Evolutionary conservation across 208 protist species (phyloP).

Genomic region (Wallacemonas sp.): DNA sequence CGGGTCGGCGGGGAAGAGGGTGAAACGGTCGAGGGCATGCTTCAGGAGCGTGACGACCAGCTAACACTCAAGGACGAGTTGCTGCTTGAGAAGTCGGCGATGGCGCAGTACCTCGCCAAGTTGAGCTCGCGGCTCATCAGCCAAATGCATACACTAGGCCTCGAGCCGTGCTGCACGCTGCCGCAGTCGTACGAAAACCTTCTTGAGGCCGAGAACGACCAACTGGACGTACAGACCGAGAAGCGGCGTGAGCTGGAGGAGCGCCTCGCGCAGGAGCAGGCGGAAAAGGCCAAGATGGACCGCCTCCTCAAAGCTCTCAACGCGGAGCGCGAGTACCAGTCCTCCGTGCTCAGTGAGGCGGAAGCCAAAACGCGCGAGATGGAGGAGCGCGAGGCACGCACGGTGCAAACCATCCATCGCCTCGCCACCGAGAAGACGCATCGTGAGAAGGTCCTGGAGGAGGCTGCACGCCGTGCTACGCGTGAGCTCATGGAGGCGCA

Average conservation of each 20-base stretch:
- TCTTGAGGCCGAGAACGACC: constrained; percentile 43
- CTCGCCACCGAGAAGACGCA: constrained; percentile 45
- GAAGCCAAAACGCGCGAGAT: constrained; percentile 53
- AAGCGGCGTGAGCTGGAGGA: constrained; percentile 66
- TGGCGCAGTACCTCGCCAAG: constrained; percentile 74
- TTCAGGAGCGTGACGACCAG: constrained; percentile 67
- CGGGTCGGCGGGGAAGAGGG: constrained; percentile 1
- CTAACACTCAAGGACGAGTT: constrained; percentile 76
- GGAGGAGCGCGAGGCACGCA: constrained; percentile 44
- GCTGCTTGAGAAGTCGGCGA: constrained; percentile 72
- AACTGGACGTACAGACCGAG: constrained; percentile 46
- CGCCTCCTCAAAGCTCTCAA: constrained; percentile 60
- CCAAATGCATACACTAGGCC: constrained; percentile 64
- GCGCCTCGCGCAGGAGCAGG: constrained; percentile 44
- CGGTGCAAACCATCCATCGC: constrained; percentile 33
- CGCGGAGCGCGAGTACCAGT: constrained; percentile 57
- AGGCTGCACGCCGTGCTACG: constrained; percentile 52
- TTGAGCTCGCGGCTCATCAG: constrained; percentile 61
- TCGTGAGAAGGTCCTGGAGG: constrained; percentile 61
- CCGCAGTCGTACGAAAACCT: constrained; percentile 68
- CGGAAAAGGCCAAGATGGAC: constrained; percentile 58
- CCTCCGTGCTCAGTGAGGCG: constrained; percentile 38
- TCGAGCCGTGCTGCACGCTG: constrained; percentile 67
- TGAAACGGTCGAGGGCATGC: constrained; percentile 17
- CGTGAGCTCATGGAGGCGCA: constrained; percentile 67